These are phyloP conservation scores for Suillus discolor DNA, from an alignment of 768 basidiomycete species.

Conservation along the genomic window DNA sequence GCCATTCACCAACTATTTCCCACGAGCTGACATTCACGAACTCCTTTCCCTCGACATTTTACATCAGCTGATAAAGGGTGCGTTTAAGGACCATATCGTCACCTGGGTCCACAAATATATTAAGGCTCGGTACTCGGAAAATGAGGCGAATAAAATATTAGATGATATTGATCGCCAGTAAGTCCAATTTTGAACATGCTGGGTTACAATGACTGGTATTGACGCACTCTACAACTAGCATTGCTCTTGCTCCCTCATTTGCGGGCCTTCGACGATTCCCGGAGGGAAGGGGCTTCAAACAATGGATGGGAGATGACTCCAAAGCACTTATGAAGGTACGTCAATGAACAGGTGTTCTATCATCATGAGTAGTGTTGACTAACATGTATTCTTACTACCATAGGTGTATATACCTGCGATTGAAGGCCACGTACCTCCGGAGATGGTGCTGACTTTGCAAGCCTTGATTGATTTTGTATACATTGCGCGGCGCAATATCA, in stretches of 20 bases:
- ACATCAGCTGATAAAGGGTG: conserved; percentile 45
- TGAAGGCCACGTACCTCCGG: conserved; percentile 22
- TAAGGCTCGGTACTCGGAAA: conserved; percentile 16
- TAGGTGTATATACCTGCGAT: conserved; percentile 30
- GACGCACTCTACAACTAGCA: conserved; percentile 11
- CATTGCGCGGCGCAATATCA: conserved; percentile 18
- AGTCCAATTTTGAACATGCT: conserved; percentile 13
- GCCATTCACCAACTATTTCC: conserved; percentile 21
- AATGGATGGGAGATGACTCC: conserved; percentile 42
- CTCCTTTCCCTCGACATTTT: no score
- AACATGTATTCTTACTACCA: background rate
- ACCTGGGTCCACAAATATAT: conserved; percentile 39
- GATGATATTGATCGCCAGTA: conserved; percentile 40
- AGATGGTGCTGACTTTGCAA: conserved; percentile 20
- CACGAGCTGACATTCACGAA: no score
- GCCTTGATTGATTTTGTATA: conserved; percentile 33
- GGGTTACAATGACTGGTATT: background rate
- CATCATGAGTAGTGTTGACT: background rate
- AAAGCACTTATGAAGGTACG: conserved; percentile 41
- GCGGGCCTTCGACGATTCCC: conserved; percentile 26
- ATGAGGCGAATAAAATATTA: conserved; percentile 28
- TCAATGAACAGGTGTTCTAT: background rate
- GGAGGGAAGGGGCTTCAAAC: conserved; percentile 31
- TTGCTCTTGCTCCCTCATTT: conserved; percentile 19
- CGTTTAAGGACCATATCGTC: conserved; percentile 46